Evolutionary conservation across 1,284 basidiomycete genomes (phyloP), one percentile per base, ranked within the genome.

Genomic region (Kwoniella shivajii): DNA sequence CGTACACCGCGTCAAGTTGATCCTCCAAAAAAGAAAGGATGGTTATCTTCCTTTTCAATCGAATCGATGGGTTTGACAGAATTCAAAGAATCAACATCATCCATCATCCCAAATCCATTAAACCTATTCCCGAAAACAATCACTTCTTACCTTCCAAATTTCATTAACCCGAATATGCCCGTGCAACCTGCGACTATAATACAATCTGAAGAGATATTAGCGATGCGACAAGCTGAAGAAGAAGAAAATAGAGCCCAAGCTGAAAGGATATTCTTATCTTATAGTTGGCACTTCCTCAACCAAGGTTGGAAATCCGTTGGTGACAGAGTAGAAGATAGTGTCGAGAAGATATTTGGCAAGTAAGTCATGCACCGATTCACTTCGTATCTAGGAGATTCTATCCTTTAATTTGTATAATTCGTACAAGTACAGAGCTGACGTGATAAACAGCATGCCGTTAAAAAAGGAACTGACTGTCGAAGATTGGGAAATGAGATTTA

Each of bases 261-360:
- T 22, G 75, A 77, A 56, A 64, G 69, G 46, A 50, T 74, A 50
- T 78, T 76, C 64, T 64, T 78, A 43, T 71, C 68, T 5, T 76
- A 75, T 60, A 75, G 72, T 33, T 78, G 77, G 77, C 78, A 76
- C 76, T 59, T 78, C 6, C 58, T 78, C 29, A 69, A 78, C 60
- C 71, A 75, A 49, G 77, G 77, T 1, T 78, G 77, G 77, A 68
- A 65, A 36, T 61, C 56, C 18, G 48, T 78, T 14, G 67, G 67
- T 0, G 56, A 50, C 4, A 58, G 71, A 24, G 73, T 77, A 1
- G 71, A 74, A 33, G 27, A 36, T 0, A 71, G 66, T 27, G 76
- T 78, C 11, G 61, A 67, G 31, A 60, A 65, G 43, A 71, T 75
- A 9, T 75, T 75, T 55, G 73, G 72, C 41, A 52, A 54, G 73